Percentiles rank a stretch among this genome's conserved stretches.
phyloP scores from a whole-genome alignment of 106 monocot species.

The Vanilla planifolia region DNA sequence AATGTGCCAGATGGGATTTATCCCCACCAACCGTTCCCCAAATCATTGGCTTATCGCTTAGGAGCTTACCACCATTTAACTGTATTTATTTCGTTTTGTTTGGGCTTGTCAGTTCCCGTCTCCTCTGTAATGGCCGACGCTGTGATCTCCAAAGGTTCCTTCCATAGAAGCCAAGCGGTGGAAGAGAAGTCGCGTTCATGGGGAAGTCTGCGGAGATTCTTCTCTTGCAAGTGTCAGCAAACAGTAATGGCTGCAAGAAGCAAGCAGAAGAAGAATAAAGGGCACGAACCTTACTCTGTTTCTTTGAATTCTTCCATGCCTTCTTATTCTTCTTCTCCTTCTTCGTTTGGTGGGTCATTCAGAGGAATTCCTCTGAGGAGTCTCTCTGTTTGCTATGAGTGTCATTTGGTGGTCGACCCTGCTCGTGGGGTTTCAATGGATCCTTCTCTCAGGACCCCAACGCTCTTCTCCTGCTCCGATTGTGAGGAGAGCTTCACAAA shows the following conservation, averaged over 20 bases:
- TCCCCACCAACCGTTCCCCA: too few relatives aligned
- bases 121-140: too few relatives aligned
- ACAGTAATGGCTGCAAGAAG: not conserved
- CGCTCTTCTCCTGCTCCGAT: constrained; percentile 34
- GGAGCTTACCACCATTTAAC: too few relatives aligned
- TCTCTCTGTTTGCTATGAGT: constrained; percentile 87
- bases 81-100: too few relatives aligned
- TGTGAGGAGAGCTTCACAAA: constrained; percentile 77
- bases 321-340: constrained; percentile 21
- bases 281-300: constrained; percentile 6
- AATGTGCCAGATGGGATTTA: too few relatives aligned
- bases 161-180: not conserved
- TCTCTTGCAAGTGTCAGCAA: constrained; percentile 30
- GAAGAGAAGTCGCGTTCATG: constrained; percentile 24
- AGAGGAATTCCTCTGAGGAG: constrained; percentile 59
- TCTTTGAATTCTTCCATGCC: not conserved
- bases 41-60: too few relatives aligned
- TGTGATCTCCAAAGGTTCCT: too few relatives aligned
- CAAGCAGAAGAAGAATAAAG: constrained; percentile 15
- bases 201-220: constrained; percentile 32
- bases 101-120: too few relatives aligned
- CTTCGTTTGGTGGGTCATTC: constrained; percentile 57
- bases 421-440: constrained; percentile 24
- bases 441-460: constrained; percentile 29
- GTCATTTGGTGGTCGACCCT: constrained; percentile 52